Percentiles rank a stretch among this genome's conserved stretches.
Evolutionary conservation across 2,329 filamentous ascomycete genomes (phyloP).

Genomic region (Aspergillus quadrilineatus): DNA sequence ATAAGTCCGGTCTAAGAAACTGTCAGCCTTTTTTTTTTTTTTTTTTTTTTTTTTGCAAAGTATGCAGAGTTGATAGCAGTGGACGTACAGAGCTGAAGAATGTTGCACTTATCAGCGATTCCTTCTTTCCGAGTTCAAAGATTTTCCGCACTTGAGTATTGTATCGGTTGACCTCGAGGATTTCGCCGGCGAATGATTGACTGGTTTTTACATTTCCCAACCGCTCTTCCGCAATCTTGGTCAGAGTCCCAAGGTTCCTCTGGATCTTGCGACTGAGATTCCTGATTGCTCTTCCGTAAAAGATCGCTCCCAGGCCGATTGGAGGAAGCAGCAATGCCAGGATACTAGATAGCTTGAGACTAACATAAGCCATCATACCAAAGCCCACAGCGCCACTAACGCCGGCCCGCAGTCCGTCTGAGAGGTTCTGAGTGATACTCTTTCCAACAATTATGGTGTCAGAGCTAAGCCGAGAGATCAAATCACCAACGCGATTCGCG

Average conservation of each 20-base stretch:
- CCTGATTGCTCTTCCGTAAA: conserved; percentile 86
- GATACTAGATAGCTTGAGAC: conserved; percentile 82
- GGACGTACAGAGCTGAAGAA: conserved; percentile 69
- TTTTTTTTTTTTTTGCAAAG: no score
- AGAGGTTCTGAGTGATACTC: conserved; percentile 96
- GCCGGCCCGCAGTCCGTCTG: conserved; percentile 85
- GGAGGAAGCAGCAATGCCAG: conserved; percentile 86
- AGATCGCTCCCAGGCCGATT: conserved; percentile 82
- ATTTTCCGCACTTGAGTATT: conserved; percentile 90
- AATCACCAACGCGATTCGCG: conserved; percentile 90
- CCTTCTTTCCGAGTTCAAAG: conserved; percentile 80
- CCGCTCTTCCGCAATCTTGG: conserved; percentile 97
- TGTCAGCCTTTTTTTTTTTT: conserved; percentile 15
- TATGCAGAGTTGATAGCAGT: no score
- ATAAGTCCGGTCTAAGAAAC: conserved; percentile 74
- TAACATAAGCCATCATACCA: conserved; percentile 92
- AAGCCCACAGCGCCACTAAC: conserved; percentile 91
- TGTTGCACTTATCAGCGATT: conserved; percentile 83
- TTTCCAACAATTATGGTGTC: conserved; percentile 98
- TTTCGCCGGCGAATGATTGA: conserved; percentile 92
- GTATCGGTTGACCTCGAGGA: conserved; percentile 85
- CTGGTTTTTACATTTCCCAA: conserved; percentile 94
- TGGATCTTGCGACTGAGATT: conserved; percentile 91
- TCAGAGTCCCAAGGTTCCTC: conserved; percentile 85
- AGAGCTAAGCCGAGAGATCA: conserved; percentile 91